Evolutionary conservation across 805 yeast species (phyloP).

Genomic region (Zygosaccharomyces lentus): DNA sequence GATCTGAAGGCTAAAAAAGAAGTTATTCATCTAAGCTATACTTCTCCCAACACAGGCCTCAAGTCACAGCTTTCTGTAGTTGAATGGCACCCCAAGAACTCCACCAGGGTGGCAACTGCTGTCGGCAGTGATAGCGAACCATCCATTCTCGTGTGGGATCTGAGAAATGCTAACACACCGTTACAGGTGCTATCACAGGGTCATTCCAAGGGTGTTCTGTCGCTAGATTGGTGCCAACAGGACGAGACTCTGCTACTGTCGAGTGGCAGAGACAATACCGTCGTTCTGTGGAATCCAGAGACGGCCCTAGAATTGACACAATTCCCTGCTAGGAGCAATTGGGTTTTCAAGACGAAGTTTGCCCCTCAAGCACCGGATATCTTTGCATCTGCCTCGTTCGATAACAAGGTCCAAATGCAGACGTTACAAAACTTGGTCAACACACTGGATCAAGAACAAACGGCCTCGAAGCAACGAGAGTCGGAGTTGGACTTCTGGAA

Average conservation of each 20-base stretch:
- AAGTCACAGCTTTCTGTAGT: constrained; percentile 74
- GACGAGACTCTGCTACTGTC: constrained; percentile 78
- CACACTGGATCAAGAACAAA: constrained; percentile 28
- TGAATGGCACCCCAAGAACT: constrained; percentile 90
- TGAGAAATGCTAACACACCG: constrained; percentile 91
- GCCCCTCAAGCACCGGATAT: constrained; percentile 86
- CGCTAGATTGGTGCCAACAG: constrained; percentile 88
- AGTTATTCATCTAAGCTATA: constrained; percentile 76
- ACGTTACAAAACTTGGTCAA: constrained; percentile 66
- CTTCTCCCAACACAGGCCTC: constrained; percentile 45
- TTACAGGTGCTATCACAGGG: constrained; percentile 61
- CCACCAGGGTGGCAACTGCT: constrained; percentile 85
- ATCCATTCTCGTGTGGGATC: constrained; percentile 84
- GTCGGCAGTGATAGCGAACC: constrained; percentile 79
- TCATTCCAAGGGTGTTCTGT: constrained; percentile 81
- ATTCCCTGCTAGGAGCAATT: constrained; percentile 87
- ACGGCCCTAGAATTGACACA: constrained; percentile 70
- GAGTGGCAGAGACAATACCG: constrained; percentile 88
- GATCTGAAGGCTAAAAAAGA: constrained; percentile 84
- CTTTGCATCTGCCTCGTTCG: constrained; percentile 84
- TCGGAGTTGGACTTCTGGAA: constrained; percentile 84
- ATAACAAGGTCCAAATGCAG: constrained; percentile 76
- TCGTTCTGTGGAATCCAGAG: constrained; percentile 86
- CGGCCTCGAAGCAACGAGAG: constrained; percentile 30
- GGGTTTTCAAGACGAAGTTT: constrained; percentile 87